Conservation (phyloP, 116 monocot species). For the Zostera marina region DNA sequence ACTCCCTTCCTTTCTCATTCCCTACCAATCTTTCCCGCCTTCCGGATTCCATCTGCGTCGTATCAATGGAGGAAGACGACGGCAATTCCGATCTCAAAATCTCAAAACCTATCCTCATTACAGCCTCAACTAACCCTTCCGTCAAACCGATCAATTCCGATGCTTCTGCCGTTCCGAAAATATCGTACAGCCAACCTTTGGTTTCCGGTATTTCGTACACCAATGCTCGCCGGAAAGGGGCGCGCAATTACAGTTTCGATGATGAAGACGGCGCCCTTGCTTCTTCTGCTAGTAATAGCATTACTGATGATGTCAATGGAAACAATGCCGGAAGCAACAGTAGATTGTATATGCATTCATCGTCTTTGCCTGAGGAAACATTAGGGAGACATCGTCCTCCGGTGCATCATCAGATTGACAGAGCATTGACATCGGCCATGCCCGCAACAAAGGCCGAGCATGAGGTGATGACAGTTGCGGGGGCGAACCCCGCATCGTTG, state of each 20-base stretch:
- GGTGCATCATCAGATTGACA: not conserved
- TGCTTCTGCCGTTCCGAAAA: not conserved
- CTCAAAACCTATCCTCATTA: not conserved
- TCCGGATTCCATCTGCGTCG: not conserved
- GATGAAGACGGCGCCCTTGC: too few species aligned
- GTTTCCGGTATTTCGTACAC: not conserved
- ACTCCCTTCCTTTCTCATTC: not conserved
- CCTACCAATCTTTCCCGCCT: not conserved
- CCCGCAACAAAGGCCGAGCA: not conserved
- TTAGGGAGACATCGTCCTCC: constrained; percentile 6
- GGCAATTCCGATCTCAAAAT: not conserved
- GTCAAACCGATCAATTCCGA: not conserved
- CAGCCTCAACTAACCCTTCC: not conserved
- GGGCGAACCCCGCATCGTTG: not conserved
- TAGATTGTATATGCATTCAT: constrained; percentile 3
- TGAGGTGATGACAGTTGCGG: not conserved
- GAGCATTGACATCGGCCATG: constrained; percentile 1
- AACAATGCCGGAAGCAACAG: not conserved
- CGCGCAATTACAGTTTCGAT: constrained; percentile 5
- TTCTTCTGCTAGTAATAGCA: not conserved
- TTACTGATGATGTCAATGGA: not conserved
- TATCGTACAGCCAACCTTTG: constrained; percentile 16
- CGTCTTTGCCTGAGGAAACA: constrained; percentile 6
- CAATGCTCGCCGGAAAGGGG: not conserved
- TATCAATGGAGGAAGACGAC: constrained; percentile 1